Conservation (phyloP, 2,329 filamentous ascomycete species). For the Beauveria sp. region DNA sequence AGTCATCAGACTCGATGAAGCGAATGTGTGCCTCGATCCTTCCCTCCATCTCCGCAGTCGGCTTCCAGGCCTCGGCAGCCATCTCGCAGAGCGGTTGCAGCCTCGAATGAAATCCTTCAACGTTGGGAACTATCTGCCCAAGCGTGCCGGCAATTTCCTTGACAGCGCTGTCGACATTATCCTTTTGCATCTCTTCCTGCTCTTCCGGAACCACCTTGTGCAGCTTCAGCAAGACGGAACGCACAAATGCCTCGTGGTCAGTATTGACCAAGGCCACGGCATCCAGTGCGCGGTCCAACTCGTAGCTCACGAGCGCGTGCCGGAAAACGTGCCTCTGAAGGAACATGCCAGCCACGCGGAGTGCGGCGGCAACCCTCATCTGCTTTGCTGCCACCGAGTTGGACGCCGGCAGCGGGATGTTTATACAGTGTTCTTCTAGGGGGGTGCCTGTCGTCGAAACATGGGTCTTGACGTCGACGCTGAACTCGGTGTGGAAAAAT, state of each 20-base stretch:
- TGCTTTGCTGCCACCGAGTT: not conserved
- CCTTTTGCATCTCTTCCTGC: not conserved
- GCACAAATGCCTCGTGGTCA: not conserved
- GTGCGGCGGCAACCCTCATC: not conserved
- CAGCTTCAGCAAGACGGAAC: not conserved
- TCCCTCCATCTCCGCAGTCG: not conserved
- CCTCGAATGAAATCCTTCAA: not conserved
- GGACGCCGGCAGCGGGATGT: not conserved
- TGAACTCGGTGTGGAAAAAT: not conserved
- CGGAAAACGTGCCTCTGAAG: not conserved
- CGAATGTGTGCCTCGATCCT: not conserved
- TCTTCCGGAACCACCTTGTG: not conserved
- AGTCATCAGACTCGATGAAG: not conserved
- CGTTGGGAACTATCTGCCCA: not conserved
- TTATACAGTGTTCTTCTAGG: not conserved
- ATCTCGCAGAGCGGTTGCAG: not conserved
- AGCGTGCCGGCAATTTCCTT: not conserved
- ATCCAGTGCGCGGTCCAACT: not conserved
- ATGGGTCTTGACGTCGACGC: not conserved
- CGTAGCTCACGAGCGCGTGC: not conserved
- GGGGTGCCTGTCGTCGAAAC: not conserved
- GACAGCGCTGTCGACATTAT: not conserved
- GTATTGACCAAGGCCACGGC: not conserved
- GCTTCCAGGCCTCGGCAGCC: not conserved
- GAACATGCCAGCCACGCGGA: not conserved